phyloP scores from a whole-genome alignment of 2,329 filamentous ascomycete species.

The Epichloe glyceriae region DNA sequence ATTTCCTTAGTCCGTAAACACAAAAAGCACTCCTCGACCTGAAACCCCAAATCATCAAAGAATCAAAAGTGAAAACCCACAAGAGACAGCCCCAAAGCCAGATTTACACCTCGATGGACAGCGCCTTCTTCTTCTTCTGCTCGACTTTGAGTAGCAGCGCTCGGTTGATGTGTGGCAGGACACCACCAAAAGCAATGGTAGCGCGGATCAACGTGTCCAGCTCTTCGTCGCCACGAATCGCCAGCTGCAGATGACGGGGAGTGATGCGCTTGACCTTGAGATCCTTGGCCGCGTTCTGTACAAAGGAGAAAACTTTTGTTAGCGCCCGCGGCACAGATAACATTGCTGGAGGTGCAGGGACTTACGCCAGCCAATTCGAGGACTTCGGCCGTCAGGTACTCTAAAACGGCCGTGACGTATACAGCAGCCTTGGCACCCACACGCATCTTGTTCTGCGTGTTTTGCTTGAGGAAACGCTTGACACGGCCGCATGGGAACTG shows the following conservation, averaged over 20 bases:
- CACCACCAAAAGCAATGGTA: conserved; percentile 96
- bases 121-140: conserved; percentile 93
- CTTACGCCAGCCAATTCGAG: conserved; percentile 85
- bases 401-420: conserved; percentile 94
- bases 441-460: conserved; percentile 99
- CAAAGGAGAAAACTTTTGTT: neutral
- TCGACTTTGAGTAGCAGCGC: conserved; percentile 91
- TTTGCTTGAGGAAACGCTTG: conserved; percentile 98
- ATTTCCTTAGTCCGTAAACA: conserved; percentile 1
- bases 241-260: conserved; percentile 90
- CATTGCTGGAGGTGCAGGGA: conserved; percentile 2
- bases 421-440: conserved; percentile 97
- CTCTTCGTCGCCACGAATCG: conserved; percentile 97
- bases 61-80: conserved; percentile 2
- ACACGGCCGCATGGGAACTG: conserved; percentile 99
- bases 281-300: conserved; percentile 89
- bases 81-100: neutral
- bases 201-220: conserved; percentile 94
- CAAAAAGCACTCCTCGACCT: conserved; percentile 1
- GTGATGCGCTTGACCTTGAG: conserved; percentile 99
- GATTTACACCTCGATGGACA: conserved; percentile 33
- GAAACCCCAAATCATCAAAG: neutral
- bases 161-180: conserved; percentile 96
- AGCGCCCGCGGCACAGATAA: neutral
- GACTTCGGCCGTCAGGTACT: conserved; percentile 96